phyloP scores from a whole-genome alignment of 2,329 filamentous ascomycete species.

The Aspergillus viridinutans region DNA sequence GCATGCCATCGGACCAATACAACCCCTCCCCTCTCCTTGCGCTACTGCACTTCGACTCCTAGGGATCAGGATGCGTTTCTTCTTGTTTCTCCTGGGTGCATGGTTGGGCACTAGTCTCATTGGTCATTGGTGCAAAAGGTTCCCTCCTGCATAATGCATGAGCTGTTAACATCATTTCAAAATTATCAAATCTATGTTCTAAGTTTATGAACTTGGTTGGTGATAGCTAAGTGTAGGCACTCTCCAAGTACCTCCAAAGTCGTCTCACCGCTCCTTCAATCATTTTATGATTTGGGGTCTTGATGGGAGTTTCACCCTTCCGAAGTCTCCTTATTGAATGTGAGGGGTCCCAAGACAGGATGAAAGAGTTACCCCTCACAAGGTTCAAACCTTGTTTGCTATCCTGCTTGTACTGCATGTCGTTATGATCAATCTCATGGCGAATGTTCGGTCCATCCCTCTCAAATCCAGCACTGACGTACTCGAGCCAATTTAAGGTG shows the following conservation, averaged over 20 bases:
- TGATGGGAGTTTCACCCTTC: background rate
- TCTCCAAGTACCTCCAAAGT: background rate
- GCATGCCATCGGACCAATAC: background rate
- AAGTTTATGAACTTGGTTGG: background rate
- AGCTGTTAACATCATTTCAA: background rate
- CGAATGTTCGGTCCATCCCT: no score
- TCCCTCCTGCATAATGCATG: background rate
- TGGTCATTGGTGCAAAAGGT: background rate
- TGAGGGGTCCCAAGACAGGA: background rate
- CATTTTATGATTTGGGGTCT: background rate
- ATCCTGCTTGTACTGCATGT: background rate
- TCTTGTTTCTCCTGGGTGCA: background rate
- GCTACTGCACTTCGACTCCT: background rate
- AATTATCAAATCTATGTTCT: background rate
- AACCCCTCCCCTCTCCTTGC: background rate
- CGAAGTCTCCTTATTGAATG: background rate
- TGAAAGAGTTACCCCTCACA: background rate
- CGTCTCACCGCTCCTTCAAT: background rate
- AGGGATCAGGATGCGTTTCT: background rate
- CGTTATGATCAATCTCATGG: background rate
- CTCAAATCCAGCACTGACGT: no score
- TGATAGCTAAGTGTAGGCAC: background rate
- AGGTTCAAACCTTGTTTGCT: background rate
- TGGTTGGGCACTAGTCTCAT: background rate
- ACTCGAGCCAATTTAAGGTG: background rate